A percentile compares a stretch with the other conserved stretches of the same genome.
These are phyloP conservation scores for Arthrocladium fulminans DNA, from an alignment of 2,329 filamentous ascomycete genomes.

Conservation along the genomic window DNA sequence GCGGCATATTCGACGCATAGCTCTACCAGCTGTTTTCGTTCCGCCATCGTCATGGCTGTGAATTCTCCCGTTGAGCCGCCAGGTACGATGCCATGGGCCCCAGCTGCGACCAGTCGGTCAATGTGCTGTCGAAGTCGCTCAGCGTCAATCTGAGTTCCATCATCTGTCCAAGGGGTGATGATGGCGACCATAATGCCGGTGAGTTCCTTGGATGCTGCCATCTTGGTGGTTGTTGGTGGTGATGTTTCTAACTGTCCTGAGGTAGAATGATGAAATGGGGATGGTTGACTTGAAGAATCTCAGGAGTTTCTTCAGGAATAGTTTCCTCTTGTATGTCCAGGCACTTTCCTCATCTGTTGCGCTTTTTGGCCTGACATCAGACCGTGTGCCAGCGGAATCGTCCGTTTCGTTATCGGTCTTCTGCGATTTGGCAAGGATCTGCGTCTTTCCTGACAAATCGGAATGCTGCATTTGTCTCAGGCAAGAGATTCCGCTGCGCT, in stretches of 20 bases:
- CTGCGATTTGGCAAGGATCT: neutral
- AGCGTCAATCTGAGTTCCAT: slow-evolving; percentile 35
- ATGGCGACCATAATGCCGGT: slow-evolving; percentile 42
- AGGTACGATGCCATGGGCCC: slow-evolving; percentile 43
- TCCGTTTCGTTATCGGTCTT: neutral
- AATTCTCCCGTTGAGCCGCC: slow-evolving; percentile 46
- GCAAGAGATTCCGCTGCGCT: slow-evolving; percentile 1
- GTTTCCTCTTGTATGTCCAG: neutral
- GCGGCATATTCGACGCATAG: slow-evolving; percentile 31
- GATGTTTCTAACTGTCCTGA: neutral
- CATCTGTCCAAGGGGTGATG: slow-evolving; percentile 40
- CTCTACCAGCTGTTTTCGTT: slow-evolving; percentile 40
- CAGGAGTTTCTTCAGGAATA: neutral
- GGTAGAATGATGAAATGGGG: neutral
- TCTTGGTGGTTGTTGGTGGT: neutral
- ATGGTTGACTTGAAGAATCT: neutral
- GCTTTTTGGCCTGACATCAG: neutral
- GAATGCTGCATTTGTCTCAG: neutral
- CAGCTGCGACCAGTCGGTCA: slow-evolving; percentile 36
- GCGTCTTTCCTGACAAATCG: neutral
- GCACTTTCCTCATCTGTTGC: neutral
- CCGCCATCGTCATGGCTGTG: slow-evolving; percentile 35
- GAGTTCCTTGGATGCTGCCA: slow-evolving; percentile 3
- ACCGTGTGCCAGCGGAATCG: neutral
- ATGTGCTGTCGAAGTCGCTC: slow-evolving; percentile 36